Base-by-base conservation (phyloP, 2,329 filamentous ascomycete genomes). In the Metarhizium humberi region DNA sequence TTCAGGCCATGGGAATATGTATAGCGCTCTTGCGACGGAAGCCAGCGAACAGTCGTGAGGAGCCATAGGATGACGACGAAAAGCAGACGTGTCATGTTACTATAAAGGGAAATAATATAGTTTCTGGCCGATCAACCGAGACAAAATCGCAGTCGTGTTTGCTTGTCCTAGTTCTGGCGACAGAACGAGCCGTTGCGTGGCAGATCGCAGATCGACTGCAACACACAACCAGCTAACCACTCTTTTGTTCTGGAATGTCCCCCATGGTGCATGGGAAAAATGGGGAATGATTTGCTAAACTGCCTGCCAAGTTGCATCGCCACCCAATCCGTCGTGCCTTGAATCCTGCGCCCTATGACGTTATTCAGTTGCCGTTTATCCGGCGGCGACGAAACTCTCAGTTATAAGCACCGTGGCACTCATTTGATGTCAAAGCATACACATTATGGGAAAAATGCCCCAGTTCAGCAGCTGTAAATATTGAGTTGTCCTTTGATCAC, bases 1-100 rank as follows among this genome's bases (percentile, higher is more conserved):
- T 5, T 70, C 68, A 1, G 69, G 69, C 0, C 67, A 71, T 50
- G 65, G 64, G 3, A 71, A 71, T 52, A 71, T 68, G 67, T 71
- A 70, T 55, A 66, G 63, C 45, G 62, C 61, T 34, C 51, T 71
- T 14, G 63, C 57, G n/a, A 16, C 38, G 14, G 43, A 48, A 18
- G 45, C 20, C 25, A 40, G 38, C 5, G 7, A 40, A 40, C 10
- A 16, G 38, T 34, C 32, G 14, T 40, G 38, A 40, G 10, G 2
- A 40, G 38, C 38, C 11, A 5, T 6, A 40, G 32, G 32, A 34
- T 7, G 32, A 34, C 2, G 4, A 34, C 7, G 32, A 34, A 11
- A 11, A 34, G 32, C 25, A 25, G 25, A 25, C 25, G 3, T 25
- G 25, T 25, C 25, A 25, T 25, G 25, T 25, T 25, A 25, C 25